A percentile compares a stretch with the other conserved stretches of the same genome.
These are phyloP conservation scores for Mucor circinelloides DNA, from an alignment of 371 early-diverging fungal species.

Conservation along the genomic window DNA sequence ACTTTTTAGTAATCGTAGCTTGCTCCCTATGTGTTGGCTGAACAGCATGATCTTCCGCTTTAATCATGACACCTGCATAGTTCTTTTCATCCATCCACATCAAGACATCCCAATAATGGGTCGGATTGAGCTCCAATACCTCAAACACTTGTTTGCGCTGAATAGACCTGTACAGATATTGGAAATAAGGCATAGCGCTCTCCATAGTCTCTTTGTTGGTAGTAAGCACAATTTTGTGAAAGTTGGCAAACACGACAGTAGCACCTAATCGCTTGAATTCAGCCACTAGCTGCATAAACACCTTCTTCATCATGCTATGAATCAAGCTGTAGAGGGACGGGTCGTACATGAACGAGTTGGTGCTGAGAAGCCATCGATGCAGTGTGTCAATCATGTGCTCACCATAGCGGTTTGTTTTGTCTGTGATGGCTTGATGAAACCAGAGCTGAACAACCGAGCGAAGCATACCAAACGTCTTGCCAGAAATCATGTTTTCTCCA, in stretches of 20 bases:
- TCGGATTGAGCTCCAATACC: conserved; percentile 63
- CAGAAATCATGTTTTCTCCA: conserved; percentile 67
- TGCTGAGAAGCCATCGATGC: conserved; percentile 87
- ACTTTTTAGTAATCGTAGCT: conserved; percentile 49
- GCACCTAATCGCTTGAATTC: conserved; percentile 82
- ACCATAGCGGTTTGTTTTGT: conserved; percentile 16
- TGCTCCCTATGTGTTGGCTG: not conserved
- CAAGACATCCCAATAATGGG: conserved; percentile 77
- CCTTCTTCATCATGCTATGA: conserved; percentile 87
- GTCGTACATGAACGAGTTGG: conserved; percentile 80
- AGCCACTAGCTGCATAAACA: conserved; percentile 79
- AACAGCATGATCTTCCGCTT: conserved; percentile 4
- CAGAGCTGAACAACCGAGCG: conserved; percentile 79
- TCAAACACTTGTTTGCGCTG: conserved; percentile 75
- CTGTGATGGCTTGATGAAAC: conserved; percentile 56
- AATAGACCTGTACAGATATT: conserved; percentile 74
- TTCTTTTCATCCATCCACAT: conserved; percentile 94
- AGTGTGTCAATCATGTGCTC: conserved; percentile 80
- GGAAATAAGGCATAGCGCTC: conserved; percentile 73
- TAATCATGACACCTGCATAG: conserved; percentile 72
- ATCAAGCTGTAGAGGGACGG: conserved; percentile 79
- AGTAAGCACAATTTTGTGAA: conserved; percentile 77
- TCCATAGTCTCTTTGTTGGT: conserved; percentile 77
- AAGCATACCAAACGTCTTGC: conserved; percentile 73
- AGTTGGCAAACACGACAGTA: conserved; percentile 77